Conservation (phyloP, 345 rosid species). For the Noccaea bulbosa region DNA sequence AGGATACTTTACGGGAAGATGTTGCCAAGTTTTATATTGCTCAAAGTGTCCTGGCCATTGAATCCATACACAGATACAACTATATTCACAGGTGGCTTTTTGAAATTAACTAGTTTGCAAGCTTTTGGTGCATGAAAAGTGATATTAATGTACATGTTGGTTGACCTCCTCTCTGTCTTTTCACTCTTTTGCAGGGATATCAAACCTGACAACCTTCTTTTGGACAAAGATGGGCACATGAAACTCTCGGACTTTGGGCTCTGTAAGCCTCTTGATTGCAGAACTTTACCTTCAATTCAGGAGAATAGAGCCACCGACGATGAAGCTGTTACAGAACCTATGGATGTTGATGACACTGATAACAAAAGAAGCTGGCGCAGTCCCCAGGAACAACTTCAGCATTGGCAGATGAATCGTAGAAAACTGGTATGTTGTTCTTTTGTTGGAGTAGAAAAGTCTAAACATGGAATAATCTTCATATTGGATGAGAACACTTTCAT, state of each 20-base stretch:
- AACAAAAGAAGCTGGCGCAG: slow-evolving; percentile 83
- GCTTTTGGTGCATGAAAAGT: slow-evolving; percentile 20
- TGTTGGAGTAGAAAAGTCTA: slow-evolving; percentile 9
- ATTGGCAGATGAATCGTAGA: slow-evolving; percentile 99
- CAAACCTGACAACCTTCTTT: slow-evolving; percentile 94
- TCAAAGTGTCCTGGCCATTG: slow-evolving; percentile 93
- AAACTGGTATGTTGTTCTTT: slow-evolving; percentile 63
- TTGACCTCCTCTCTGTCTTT: slow-evolving; percentile 13
- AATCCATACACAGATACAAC: slow-evolving; percentile 90
- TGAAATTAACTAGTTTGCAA: slow-evolving; percentile 30
- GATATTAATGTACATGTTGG: slow-evolving; percentile 3
- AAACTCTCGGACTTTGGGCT: slow-evolving; percentile 98
- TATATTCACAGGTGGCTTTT: slow-evolving; percentile 84
- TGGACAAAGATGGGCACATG: slow-evolving; percentile 96
- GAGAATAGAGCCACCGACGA: slow-evolving; percentile 75
- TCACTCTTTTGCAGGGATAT: slow-evolving; percentile 67
- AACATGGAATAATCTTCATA: slow-evolving; percentile 15
- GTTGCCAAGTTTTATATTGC: slow-evolving; percentile 92
- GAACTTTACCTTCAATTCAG: slow-evolving; percentile 74
- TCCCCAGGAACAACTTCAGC: slow-evolving; percentile 93
- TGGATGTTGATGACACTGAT: slow-evolving; percentile 93
- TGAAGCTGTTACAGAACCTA: slow-evolving; percentile 64
- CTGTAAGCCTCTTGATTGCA: slow-evolving; percentile 95
- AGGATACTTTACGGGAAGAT: slow-evolving; percentile 82
- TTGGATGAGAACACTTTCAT: slow-evolving; percentile 16